These are phyloP conservation scores for Orbilia brochopaga DNA, from an alignment of 2,329 filamentous ascomycete species.

Conservation along the genomic window DNA sequence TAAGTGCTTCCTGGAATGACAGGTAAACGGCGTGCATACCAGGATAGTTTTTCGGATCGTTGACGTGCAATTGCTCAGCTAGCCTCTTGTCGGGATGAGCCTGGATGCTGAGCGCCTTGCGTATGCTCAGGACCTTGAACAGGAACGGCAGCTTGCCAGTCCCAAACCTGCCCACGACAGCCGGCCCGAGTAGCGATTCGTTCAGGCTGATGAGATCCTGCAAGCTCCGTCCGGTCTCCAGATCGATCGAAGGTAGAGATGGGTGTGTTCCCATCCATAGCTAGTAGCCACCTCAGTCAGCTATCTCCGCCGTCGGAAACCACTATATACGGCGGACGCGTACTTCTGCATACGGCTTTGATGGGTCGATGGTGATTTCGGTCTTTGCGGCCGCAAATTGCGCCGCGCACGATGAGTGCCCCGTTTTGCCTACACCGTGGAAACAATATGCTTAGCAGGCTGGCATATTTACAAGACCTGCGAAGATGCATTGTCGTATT, in stretches of 20 bases:
- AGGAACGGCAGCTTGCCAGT: slow-evolving; percentile 83
- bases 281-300: slow-evolving; percentile 61
- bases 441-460: slow-evolving; percentile 45
- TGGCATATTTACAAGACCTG: slow-evolving; percentile 50
- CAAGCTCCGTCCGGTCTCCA: slow-evolving; percentile 80
- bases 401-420: slow-evolving; percentile 83
- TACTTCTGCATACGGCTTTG: slow-evolving; percentile 94
- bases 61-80: slow-evolving; percentile 83
- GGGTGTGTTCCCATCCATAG: slow-evolving; percentile 99
- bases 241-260: slow-evolving; percentile 89
- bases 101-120: slow-evolving; percentile 95
- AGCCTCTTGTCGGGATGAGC: slow-evolving; percentile 96
- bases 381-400: slow-evolving; percentile 87
- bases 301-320: slow-evolving; percentile 3
- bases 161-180: slow-evolving; percentile 76
- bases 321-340: neutral
- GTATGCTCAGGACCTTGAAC: slow-evolving; percentile 96
- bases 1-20: too few relatives aligned
- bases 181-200: slow-evolving; percentile 75
- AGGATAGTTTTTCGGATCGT: slow-evolving; percentile 91
- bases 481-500: slow-evolving; percentile 23
- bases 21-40: slow-evolving; percentile 24
- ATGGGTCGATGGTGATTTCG: slow-evolving; percentile 77
- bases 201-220: slow-evolving; percentile 89
- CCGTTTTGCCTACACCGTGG: slow-evolving; percentile 73